A percentile compares a stretch with the other conserved stretches of the same genome.
Conservation (phyloP, 225 moss, liverwort and hornwort genomes). For the Rhytidiadelphus loreus region DNA sequence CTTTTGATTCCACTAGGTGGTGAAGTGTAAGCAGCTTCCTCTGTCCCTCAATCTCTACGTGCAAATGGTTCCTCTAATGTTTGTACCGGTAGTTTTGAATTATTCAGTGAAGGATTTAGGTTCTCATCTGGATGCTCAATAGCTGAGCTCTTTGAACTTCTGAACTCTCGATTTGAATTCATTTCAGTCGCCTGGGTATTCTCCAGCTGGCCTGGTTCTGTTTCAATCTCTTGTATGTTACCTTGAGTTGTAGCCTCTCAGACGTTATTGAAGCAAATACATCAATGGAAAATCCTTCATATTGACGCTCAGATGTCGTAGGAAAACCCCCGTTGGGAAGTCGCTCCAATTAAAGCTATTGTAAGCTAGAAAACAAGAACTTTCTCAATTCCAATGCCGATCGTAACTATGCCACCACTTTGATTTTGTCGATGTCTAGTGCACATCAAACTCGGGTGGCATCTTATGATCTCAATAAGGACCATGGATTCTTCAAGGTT, state of each 20-base stretch:
- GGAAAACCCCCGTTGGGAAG: not conserved
- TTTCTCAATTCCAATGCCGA: not conserved
- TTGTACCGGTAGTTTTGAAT: not conserved
- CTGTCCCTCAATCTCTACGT: not conserved
- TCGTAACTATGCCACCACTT: too few species aligned
- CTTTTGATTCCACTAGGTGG: not conserved
- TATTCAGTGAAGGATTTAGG: not conserved
- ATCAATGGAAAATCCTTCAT: not conserved
- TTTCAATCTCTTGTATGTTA: not conserved
- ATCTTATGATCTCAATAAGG: not conserved
- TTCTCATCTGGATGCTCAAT: not conserved
- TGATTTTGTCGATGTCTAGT: not conserved
- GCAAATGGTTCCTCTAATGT: not conserved
- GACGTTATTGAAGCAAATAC: not conserved
- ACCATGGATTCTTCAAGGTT: not conserved
- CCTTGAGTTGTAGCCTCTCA: not conserved
- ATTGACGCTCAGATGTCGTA: not conserved
- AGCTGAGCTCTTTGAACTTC: not conserved
- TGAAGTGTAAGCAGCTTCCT: not conserved
- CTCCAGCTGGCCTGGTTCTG: not conserved
- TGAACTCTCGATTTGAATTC: not conserved
- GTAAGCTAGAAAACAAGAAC: not conserved
- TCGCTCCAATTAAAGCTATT: not conserved
- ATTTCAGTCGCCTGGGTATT: not conserved
- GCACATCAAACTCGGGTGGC: not conserved